Base-by-base conservation (phyloP, 768 basidiomycete genomes). In the Hysterangium stoloniferum region DNA sequence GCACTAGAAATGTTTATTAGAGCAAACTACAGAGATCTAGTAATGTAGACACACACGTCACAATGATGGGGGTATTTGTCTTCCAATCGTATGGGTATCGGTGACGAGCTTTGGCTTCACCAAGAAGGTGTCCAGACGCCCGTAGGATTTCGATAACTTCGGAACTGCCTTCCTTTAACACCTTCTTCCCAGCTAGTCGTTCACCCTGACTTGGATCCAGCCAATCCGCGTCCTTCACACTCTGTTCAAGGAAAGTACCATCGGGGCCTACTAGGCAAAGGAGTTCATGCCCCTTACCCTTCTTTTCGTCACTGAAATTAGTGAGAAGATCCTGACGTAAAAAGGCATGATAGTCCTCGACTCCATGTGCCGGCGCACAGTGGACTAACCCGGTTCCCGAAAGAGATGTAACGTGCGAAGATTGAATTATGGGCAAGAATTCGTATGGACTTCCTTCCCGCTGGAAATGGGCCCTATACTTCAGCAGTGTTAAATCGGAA, bases 81-180 rank as follows among this genome's bases (percentile, higher is more conserved):
- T 89, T 86, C 94, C 94, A 97, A 59, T 99, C 95, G 62, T 93
- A 94, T 0, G 95, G 93, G 61, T 96, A 99, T 43, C 82, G 79
- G 66, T 98, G 95, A 58, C 78, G 82, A 58, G 89, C 77, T 56
- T 73, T 73, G 62, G 87, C 74, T 45, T 86, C 68, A 57, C 79
- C 82, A 35, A 89, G 61, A 13, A 97, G 68, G 1, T 62, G 53
- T 4, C 69, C 77, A 17, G 74, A 64, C 57, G 76, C 72, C 44
- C 57, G 45, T 43, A 97, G 64, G 7, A 93, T 59, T 32, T 72
- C 66, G 6, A 92, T 74, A 37, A 95, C 71, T 15, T 73, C 75
- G 53, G 75, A 78, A 4, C 77, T 79, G 0, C 93, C 95, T 6
- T 72, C 77, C n/a, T 68, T 72, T 11, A 96, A 66, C 2, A 96